These are phyloP conservation scores for Hirschioporus abietinus DNA, from an alignment of 768 basidiomycete genomes.

Conservation along the genomic window DNA sequence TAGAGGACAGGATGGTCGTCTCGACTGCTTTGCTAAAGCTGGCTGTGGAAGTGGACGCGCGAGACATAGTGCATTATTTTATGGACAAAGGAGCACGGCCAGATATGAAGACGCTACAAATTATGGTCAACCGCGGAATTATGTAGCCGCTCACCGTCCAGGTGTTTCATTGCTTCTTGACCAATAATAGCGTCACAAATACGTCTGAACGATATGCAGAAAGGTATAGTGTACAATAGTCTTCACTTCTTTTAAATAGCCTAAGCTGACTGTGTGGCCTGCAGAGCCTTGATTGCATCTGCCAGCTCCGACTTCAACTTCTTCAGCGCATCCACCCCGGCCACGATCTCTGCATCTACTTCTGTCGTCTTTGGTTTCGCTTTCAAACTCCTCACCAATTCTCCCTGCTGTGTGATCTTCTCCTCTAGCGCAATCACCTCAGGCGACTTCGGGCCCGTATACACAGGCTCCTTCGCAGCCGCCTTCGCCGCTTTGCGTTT, in stretches of 20 bases:
- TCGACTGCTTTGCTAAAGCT: constrained; percentile 54
- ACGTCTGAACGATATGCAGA: not conserved
- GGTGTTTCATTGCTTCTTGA: not conserved
- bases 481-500: constrained; percentile 51
- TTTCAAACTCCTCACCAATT: constrained; percentile 68
- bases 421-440: constrained; percentile 70
- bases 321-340: constrained; percentile 60
- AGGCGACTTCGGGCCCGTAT: constrained; percentile 58
- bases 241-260: not conserved
- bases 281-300: constrained; percentile 10
- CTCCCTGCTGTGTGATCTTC: constrained; percentile 72
- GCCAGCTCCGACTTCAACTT: constrained; percentile 56
- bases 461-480: constrained; percentile 29
- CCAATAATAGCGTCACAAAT: not conserved
- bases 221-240: not conserved
- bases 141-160: not conserved
- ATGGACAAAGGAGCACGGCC: constrained; percentile 71
- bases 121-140: constrained; percentile 20
- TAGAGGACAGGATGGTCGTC: constrained; percentile 55
- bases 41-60: constrained; percentile 61
- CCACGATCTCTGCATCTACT: constrained; percentile 55
- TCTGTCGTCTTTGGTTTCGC: constrained; percentile 54
- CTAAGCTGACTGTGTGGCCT: not conserved
- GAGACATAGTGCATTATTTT: constrained; percentile 68
- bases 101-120: constrained; percentile 58